Evolutionary conservation across 805 yeast genomes (phyloP).

Genomic region (Zygoascus flipseniorum): DNA sequence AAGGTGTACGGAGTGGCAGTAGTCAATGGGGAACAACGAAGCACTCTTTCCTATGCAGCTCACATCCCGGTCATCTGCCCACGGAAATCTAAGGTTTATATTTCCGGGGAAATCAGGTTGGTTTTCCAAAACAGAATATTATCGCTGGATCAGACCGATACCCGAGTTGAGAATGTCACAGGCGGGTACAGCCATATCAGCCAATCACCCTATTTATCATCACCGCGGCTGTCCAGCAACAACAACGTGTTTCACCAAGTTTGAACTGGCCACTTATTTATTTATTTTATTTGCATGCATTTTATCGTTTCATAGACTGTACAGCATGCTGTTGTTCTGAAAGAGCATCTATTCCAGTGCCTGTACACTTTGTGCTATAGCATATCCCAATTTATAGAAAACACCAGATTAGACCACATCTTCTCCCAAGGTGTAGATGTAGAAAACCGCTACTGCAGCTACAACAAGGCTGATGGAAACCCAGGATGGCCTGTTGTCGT

Average conservation of each 20-base stretch:
- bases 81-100: slow-evolving; percentile 16
- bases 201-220: not conserved
- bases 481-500: not conserved
- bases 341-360: too few relatives aligned
- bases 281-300: too few relatives aligned
- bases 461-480: not conserved
- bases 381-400: too few relatives aligned
- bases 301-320: too few relatives aligned
- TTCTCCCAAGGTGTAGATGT: not conserved
- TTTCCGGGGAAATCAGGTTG: slow-evolving; percentile 23
- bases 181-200: not conserved
- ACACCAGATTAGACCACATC: too few relatives aligned
- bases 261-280: too few relatives aligned
- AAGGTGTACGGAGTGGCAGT: slow-evolving; percentile 12
- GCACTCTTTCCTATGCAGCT: slow-evolving; percentile 22
- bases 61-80: slow-evolving; percentile 25
- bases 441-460: not conserved
- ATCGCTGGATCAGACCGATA: not conserved
- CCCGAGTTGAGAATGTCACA: not conserved
- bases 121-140: slow-evolving; percentile 24
- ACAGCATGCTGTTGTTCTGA: too few relatives aligned
- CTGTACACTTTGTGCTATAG: too few relatives aligned
- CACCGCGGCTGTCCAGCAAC: too few relatives aligned
- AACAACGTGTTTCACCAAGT: too few relatives aligned
- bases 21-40: slow-evolving; percentile 4